phyloP scores from a whole-genome alignment of 441 rosid species.

The Croton laevigatus region DNA sequence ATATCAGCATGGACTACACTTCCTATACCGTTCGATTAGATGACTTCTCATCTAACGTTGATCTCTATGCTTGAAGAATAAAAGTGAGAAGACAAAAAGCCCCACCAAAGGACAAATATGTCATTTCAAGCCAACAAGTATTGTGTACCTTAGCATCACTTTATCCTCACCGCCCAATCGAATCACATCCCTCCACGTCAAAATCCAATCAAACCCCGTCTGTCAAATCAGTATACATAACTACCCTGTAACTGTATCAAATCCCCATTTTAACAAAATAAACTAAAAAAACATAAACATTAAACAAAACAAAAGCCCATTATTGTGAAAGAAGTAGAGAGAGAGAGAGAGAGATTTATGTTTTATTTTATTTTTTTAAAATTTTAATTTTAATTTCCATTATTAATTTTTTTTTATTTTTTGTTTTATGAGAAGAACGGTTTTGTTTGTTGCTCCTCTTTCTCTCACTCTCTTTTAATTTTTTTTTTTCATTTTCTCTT shows the following conservation, averaged over 20 bases:
- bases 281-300: background rate
- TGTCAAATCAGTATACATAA: background rate
- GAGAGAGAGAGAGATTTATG: background rate
- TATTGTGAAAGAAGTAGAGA: constrained; percentile 5
- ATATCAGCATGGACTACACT: background rate
- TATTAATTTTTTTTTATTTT: no score
- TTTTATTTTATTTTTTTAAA: background rate
- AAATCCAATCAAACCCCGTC: constrained; percentile 15
- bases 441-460: constrained; percentile 18
- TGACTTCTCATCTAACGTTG: constrained; percentile 6
- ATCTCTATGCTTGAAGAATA: constrained; percentile 1
- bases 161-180: constrained; percentile 14
- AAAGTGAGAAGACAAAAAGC: background rate
- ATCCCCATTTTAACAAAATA: background rate
- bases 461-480: background rate
- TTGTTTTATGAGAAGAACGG: background rate
- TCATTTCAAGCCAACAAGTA: background rate
- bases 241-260: rapidly evolving
- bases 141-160: background rate
- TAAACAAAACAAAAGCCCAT: constrained; percentile 6
- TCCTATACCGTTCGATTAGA: constrained; percentile 2
- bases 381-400: no score
- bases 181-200: background rate
- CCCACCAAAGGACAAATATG: constrained; percentile 1
- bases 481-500: no score